phyloP scores from a whole-genome alignment of 768 basidiomycete genomes.

The Candolleomyces eurysporus region DNA sequence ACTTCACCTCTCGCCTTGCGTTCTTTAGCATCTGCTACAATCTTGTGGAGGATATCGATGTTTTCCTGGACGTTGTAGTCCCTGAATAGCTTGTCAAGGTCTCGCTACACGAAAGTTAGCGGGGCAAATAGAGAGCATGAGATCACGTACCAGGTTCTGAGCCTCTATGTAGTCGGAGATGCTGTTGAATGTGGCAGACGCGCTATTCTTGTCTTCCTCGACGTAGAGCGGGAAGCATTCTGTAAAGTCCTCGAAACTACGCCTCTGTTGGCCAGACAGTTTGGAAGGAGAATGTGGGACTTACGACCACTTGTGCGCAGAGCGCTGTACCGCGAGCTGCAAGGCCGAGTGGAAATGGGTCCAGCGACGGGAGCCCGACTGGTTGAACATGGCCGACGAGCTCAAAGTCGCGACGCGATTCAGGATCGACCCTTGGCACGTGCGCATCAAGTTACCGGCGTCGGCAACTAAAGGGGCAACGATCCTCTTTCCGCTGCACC shows the following conservation, averaged over 20 bases:
- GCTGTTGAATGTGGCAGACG: constrained; percentile 58
- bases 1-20: constrained; percentile 47
- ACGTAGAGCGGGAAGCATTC: constrained; percentile 68
- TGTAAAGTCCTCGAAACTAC: constrained; percentile 55
- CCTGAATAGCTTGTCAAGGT: constrained; percentile 67
- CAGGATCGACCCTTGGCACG: background rate
- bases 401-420: background rate
- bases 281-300: constrained; percentile 17
- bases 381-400: constrained; percentile 35
- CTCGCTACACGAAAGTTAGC: constrained; percentile 39
- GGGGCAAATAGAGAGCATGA: background rate
- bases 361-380: constrained; percentile 53
- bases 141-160: constrained; percentile 46
- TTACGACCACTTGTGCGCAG: constrained; percentile 60
- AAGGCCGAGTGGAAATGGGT: constrained; percentile 55
- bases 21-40: constrained; percentile 66
- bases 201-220: constrained; percentile 63
- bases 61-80: constrained; percentile 67
- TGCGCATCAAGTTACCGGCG: background rate
- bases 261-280: background rate
- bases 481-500: background rate
- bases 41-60: constrained; percentile 66
- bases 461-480: background rate
- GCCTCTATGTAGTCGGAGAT: constrained; percentile 73
- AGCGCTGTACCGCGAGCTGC: constrained; percentile 52